Conservation (phyloP, 768 basidiomycete species). For the Pisolithus microcarpus region DNA sequence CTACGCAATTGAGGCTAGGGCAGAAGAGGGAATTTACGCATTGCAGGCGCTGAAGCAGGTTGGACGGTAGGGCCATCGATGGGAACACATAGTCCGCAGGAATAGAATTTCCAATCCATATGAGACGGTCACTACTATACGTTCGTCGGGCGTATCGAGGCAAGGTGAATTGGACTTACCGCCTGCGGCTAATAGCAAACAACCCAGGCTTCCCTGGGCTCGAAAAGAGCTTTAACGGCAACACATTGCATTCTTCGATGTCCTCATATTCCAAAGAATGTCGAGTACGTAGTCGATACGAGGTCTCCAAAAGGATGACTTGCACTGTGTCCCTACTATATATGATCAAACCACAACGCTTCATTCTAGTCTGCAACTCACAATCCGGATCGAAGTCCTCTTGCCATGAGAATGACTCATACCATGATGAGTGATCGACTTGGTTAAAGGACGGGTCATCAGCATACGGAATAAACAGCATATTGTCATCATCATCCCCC, state of each 20-base stretch:
- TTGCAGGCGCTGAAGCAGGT: constrained; percentile 25
- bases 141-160: constrained; percentile 2
- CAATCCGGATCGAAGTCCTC: constrained; percentile 33
- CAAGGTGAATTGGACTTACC: constrained; percentile 22
- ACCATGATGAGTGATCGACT: constrained; percentile 31
- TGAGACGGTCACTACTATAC: constrained; percentile 25
- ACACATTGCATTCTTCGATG: constrained; percentile 42
- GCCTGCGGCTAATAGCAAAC: constrained; percentile 16
- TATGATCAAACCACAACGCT: constrained; percentile 14
- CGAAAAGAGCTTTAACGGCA: constrained; percentile 35
- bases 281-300: constrained; percentile 33
- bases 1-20: constrained; percentile 43
- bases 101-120: constrained; percentile 21
- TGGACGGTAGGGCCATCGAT: not conserved
- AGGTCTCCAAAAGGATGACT: constrained; percentile 43
- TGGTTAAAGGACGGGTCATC: constrained; percentile 53
- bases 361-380: constrained; percentile 17
- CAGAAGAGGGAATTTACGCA: constrained; percentile 41
- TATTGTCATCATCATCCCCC: constrained; percentile 51
- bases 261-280: constrained; percentile 33
- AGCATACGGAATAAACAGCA: constrained; percentile 56
- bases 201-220: constrained; percentile 20
- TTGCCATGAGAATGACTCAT: constrained; percentile 49
- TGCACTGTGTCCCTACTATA: constrained; percentile 32
- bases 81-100: constrained; percentile 15